These are phyloP conservation scores for Fusarium tricinctum DNA, from an alignment of 2,329 filamentous ascomycete genomes.

Conservation along the genomic window DNA sequence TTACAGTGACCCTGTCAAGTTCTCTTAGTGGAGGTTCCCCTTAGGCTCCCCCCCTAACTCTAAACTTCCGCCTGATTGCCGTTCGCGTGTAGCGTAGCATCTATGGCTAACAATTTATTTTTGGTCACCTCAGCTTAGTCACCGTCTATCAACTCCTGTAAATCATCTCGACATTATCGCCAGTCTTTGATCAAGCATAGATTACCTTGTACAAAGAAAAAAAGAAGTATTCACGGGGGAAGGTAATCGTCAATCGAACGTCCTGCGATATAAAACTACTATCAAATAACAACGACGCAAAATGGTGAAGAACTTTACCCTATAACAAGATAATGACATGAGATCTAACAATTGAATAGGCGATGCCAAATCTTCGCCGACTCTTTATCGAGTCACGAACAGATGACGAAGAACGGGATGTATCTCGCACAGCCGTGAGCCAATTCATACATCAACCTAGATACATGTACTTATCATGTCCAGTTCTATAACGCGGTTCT, in stretches of 20 bases:
- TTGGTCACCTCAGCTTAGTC: conserved; percentile 42
- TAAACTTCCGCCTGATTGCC: conserved; percentile 48
- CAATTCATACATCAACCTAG: neutral
- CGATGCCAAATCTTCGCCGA: conserved; percentile 92
- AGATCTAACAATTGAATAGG: conserved; percentile 58
- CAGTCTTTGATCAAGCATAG: neutral
- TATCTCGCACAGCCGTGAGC: conserved; percentile 87
- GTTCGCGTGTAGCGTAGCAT: conserved; percentile 43
- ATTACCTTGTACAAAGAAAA: neutral
- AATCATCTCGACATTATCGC: conserved; percentile 20
- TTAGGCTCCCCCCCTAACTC: conserved; percentile 35
- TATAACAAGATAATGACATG: neutral
- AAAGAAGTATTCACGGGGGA: neutral
- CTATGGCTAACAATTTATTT: conserved; percentile 47
- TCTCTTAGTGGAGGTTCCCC: conserved; percentile 20
- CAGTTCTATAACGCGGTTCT: conserved; percentile 98
- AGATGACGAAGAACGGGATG: conserved; percentile 93
- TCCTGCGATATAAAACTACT: neutral
- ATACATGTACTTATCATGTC: conserved; percentile 27
- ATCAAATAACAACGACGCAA: neutral
- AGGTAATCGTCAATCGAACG: too few species aligned
- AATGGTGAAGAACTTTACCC: conserved; percentile 36
- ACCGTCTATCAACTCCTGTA: conserved; percentile 19
- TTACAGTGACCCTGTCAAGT: conserved; percentile 28
- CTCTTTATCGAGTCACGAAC: conserved; percentile 95